A percentile compares a stretch with the other conserved stretches of the same genome.
phyloP scores from a whole-genome alignment of 495 filamentous ascomycete genomes.

The Daldinia vernicosa region DNA sequence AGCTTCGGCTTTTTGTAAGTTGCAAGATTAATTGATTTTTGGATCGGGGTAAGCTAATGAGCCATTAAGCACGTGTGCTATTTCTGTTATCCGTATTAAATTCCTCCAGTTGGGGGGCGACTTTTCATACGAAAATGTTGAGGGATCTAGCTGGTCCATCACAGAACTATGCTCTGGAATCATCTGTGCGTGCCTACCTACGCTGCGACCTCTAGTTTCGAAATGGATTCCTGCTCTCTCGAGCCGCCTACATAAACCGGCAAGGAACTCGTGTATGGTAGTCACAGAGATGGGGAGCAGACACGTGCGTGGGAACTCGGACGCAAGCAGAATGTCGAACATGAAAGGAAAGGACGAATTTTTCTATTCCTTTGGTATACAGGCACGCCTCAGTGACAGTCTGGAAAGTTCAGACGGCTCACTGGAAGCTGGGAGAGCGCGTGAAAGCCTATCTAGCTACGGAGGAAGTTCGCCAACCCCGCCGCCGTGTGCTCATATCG shows the following conservation, averaged over 20 bases:
- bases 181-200: conserved; percentile 66
- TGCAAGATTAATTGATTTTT: background rate
- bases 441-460: conserved; percentile 17
- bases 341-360: conserved; percentile 18
- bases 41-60: conserved; percentile 5
- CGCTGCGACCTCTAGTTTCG: conserved; percentile 60
- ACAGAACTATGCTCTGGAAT: conserved; percentile 67
- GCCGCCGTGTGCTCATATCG: conserved; percentile 25
- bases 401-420: conserved; percentile 17
- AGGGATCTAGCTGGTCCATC: conserved; percentile 66
- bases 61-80: conserved; percentile 57
- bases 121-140: conserved; percentile 65
- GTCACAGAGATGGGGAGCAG: conserved; percentile 16
- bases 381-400: conserved; percentile 11
- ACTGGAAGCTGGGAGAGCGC: background rate
- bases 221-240: conserved; percentile 49
- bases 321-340: conserved; percentile 18
- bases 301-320: conserved; percentile 25
- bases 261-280: conserved; percentile 4
- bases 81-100: conserved; percentile 65
- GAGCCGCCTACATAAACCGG: conserved; percentile 31
- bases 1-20: conserved; percentile 54
- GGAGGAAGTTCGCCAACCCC: conserved; percentile 13
- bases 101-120: conserved; percentile 59
- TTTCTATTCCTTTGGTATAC: conserved; percentile 17